A percentile compares a stretch with the other conserved stretches of the same genome.
phyloP scores from a whole-genome alignment of 106 monocot species.

The Phalaenopsis aphrodite region DNA sequence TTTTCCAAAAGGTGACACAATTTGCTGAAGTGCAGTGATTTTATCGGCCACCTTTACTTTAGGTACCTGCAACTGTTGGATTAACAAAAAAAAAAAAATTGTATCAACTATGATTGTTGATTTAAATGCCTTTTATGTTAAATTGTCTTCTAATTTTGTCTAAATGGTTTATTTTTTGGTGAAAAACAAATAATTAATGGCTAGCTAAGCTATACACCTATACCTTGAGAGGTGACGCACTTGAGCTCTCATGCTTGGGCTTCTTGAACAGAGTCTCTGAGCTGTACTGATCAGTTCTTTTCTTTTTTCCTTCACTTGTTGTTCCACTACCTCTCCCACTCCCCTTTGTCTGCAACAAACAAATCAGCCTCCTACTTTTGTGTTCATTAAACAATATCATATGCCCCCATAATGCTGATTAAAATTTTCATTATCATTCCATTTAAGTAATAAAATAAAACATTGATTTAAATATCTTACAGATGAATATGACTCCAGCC shows the following conservation, averaged over 20 bases:
- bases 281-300: constrained; percentile 32
- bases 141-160: background rate
- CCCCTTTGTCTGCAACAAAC: constrained; percentile 30
- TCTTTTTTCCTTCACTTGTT: constrained; percentile 48
- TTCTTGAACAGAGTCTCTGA: constrained; percentile 45
- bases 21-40: constrained; percentile 78
- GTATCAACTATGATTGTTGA: background rate
- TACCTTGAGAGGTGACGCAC: background rate
- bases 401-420: background rate
- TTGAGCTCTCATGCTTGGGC: constrained; percentile 39
- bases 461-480: constrained; percentile 14
- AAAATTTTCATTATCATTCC: background rate
- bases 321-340: constrained; percentile 27
- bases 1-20: constrained; percentile 97
- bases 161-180: background rate
- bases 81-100: background rate
- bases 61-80: constrained; percentile 54
- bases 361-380: background rate
- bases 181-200: background rate
- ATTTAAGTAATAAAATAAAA: background rate
- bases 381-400: background rate
- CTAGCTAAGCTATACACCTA: background rate
- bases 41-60: constrained; percentile 79
- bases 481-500: constrained; percentile 12
- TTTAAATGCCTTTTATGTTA: background rate